These are phyloP conservation scores for Penicillium flavigenum DNA, from an alignment of 495 filamentous ascomycete species.

Conservation along the genomic window DNA sequence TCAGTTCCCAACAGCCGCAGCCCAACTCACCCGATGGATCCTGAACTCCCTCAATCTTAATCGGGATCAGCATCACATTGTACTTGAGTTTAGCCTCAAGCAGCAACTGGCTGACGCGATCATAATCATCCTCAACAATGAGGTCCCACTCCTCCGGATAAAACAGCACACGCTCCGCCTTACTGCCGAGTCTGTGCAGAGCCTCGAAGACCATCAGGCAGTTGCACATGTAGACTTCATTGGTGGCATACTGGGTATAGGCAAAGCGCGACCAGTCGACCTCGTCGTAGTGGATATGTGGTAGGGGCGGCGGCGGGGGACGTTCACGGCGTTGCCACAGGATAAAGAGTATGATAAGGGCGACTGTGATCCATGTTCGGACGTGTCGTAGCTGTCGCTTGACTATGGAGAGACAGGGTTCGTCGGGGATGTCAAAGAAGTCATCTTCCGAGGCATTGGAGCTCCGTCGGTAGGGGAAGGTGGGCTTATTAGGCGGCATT, in stretches of 20 bases:
- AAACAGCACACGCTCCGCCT: constrained; percentile 65
- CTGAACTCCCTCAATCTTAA: constrained; percentile 53
- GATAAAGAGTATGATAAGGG: constrained; percentile 33
- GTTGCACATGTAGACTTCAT: constrained; percentile 69
- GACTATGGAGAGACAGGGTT: constrained; percentile 30
- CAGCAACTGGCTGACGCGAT: constrained; percentile 56
- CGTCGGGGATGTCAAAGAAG: constrained; percentile 48
- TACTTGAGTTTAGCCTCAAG: constrained; percentile 60
- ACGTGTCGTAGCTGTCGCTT: constrained; percentile 40
- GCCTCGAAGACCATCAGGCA: constrained; percentile 72
- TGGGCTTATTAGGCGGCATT: constrained; percentile 21
- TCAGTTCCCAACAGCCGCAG: neutral
- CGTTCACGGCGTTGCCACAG: constrained; percentile 31
- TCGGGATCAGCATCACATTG: constrained; percentile 59
- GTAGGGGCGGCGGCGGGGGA: constrained; percentile 25
- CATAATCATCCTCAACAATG: constrained; percentile 34
- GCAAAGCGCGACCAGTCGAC: constrained; percentile 64
- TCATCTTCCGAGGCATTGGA: constrained; percentile 42
- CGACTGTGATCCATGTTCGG: constrained; percentile 40
- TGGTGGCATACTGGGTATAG: constrained; percentile 72
- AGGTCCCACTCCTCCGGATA: constrained; percentile 61
- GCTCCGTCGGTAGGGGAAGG: constrained; percentile 34
- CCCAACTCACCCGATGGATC: constrained; percentile 36
- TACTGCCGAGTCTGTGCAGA: constrained; percentile 57
- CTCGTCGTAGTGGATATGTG: constrained; percentile 41